Evolutionary conservation across 2,329 filamentous ascomycete genomes (phyloP).

Genomic region (Cryphonectria carpinicola): DNA sequence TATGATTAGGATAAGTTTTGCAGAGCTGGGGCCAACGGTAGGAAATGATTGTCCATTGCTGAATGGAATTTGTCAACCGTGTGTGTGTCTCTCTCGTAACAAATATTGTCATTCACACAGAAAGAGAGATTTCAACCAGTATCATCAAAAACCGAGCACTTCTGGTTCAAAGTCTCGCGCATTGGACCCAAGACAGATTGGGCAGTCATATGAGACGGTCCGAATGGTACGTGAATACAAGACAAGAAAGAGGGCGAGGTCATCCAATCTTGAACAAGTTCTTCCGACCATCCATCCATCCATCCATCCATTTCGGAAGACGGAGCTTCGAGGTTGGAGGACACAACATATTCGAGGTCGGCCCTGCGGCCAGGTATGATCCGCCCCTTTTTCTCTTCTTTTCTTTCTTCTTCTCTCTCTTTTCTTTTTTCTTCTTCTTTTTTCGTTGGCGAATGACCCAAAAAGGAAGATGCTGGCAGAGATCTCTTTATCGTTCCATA

Average conservation of each 20-base stretch:
- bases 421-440: too few species aligned
- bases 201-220: neutral
- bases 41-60: neutral
- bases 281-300: neutral
- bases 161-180: neutral
- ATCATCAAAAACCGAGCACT: neutral
- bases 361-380: neutral
- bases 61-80: neutral
- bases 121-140: neutral
- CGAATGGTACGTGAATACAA: neutral
- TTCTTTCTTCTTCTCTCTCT: too few species aligned
- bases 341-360: constrained; percentile 3
- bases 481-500: neutral
- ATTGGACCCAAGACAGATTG: neutral
- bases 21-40: neutral
- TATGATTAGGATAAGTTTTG: neutral
- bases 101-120: neutral
- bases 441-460: neutral
- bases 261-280: neutral
- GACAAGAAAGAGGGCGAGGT: neutral
- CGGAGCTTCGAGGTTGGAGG: constrained; percentile 5
- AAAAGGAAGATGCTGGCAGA: constrained; percentile 1
- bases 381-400: too few species aligned
- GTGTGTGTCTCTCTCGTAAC: neutral
- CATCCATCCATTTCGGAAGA: neutral